Evolutionary conservation across 129 eudicot species (phyloP).

Genomic region (Silybum marianum): DNA sequence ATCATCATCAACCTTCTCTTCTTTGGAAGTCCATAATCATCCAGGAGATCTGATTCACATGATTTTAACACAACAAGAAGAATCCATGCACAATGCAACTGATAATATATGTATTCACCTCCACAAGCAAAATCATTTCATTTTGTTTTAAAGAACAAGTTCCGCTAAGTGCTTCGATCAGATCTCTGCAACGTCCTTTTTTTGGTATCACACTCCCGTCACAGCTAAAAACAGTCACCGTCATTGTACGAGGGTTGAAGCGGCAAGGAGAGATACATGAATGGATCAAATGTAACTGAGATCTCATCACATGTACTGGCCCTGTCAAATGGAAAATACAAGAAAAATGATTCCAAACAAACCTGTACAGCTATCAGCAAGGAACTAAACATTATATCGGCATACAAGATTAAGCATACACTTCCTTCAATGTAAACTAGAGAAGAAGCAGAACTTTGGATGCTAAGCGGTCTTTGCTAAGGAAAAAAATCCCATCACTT

Average conservation of each 20-base stretch:
- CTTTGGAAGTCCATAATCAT: too few species aligned
- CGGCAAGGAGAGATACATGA: conserved; percentile 96
- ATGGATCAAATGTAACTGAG: conserved; percentile 91
- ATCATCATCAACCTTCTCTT: too few species aligned
- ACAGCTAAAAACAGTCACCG: conserved; percentile 76
- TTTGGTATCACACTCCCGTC: conserved; percentile 85
- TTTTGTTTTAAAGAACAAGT: conserved; percentile 65
- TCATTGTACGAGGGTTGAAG: conserved; percentile 75
- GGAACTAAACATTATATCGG: not conserved
- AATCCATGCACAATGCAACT: too few species aligned
- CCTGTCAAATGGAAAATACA: conserved; percentile 53
- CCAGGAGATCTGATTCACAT: too few species aligned
- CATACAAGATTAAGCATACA: not conserved
- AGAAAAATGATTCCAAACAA: not conserved
- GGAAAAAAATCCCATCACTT: too few species aligned
- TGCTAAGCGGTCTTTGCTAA: too few species aligned
- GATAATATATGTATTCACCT: conserved; percentile 49
- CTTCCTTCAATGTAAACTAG: not conserved
- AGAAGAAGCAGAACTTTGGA: not conserved
- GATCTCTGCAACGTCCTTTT: conserved; percentile 77
- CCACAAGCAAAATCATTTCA: conserved; percentile 85
- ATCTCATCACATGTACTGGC: conserved; percentile 83
- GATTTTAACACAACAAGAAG: too few species aligned
- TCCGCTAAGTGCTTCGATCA: conserved; percentile 69
- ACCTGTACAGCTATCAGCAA: conserved; percentile 4